These are phyloP conservation scores for Cercis canadensis DNA, from an alignment of 306 rosid genomes.

Conservation along the genomic window DNA sequence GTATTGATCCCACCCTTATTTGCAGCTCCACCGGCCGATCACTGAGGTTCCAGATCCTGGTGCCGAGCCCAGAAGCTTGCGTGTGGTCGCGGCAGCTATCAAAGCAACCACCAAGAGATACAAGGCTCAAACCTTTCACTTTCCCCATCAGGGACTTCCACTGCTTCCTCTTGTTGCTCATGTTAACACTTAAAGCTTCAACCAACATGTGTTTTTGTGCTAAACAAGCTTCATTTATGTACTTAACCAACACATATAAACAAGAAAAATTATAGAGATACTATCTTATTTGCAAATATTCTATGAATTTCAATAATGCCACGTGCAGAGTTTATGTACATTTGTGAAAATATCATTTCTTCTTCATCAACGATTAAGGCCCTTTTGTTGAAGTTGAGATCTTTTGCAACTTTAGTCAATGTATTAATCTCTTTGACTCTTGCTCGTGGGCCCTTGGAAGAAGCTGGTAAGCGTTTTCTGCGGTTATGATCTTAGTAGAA, in stretches of 20 bases:
- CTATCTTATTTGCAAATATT: too few relatives aligned
- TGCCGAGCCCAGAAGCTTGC: conserved; percentile 70
- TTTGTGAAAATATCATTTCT: too few relatives aligned
- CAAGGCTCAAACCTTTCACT: conserved; percentile 51
- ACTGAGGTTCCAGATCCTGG: conserved; percentile 90
- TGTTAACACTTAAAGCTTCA: conserved; percentile 3
- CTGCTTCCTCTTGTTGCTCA: conserved; percentile 42
- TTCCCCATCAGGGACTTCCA: conserved; percentile 45
- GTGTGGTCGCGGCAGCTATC: conserved; percentile 77
- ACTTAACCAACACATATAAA: neutral
- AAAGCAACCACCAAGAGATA: conserved; percentile 73
- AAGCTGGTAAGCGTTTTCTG: conserved; percentile 27
- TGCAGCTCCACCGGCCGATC: conserved; percentile 91
- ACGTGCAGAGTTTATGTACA: too few relatives aligned
- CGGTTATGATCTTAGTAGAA: conserved; percentile 30
- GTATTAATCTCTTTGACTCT: neutral
- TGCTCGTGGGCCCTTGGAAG: conserved; percentile 24
- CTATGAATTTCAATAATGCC: too few relatives aligned
- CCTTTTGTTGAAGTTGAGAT: conserved; percentile 21
- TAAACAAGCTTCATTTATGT: conserved; percentile 35
- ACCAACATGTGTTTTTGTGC: conserved; percentile 28
- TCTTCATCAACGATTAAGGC: too few relatives aligned
- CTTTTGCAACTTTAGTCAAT: conserved; percentile 14
- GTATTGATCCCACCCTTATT: conserved; percentile 88
- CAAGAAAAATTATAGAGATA: too few relatives aligned